Evolutionary conservation across 2,329 filamentous ascomycete species (phyloP), one percentile per base, ranked within the genome.

Genomic region (Alternaria gansuensis): DNA sequence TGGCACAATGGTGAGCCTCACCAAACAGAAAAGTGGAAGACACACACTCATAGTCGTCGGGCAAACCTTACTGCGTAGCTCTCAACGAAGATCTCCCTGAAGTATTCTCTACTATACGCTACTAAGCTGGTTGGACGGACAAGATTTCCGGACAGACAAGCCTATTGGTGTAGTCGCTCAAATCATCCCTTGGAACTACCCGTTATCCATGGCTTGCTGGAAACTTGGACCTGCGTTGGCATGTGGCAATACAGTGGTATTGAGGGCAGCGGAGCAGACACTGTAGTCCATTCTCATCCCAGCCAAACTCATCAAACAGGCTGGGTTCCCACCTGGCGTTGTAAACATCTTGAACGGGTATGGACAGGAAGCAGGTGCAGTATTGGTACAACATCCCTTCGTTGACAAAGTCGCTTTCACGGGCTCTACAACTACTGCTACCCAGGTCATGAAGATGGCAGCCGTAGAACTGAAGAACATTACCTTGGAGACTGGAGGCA

Each of bases 361-460:
- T 9, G 84, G 84, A 26, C 84, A 87, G 57, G 77, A 79, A 37
- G 81, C 88, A 3, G 86, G 87, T 0, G 83, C 85, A 0, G 82
- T 80, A 78, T 81, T 93, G 11, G 87, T 86, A 1, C 81, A 82
- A 34, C 90, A 93, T 70, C 78, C 85, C 21, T 82, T 83, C 23
- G 82, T 93, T 21, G 87, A 91, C 71, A 93, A 93, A 79, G 81
- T 93, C 54, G 88, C 90, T 0, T 93, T 93, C 65, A 93, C 90
- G 0, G 90, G 90, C 34, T 89, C 86, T 4, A 92, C 90, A 0
- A 78, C 80, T 2, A 92, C 90, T 0, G 90, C 87, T 2, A 84
- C 85, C 43, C 82, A 87, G 40, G 90, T 92, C 63, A 91, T 91
- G 88, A 90, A 89, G 73, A 82, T 84, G 74, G 88, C 90, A 0